Conservation (phyloP, 2,329 filamentous ascomycete genomes). For the Mollisiaceae sp. region DNA sequence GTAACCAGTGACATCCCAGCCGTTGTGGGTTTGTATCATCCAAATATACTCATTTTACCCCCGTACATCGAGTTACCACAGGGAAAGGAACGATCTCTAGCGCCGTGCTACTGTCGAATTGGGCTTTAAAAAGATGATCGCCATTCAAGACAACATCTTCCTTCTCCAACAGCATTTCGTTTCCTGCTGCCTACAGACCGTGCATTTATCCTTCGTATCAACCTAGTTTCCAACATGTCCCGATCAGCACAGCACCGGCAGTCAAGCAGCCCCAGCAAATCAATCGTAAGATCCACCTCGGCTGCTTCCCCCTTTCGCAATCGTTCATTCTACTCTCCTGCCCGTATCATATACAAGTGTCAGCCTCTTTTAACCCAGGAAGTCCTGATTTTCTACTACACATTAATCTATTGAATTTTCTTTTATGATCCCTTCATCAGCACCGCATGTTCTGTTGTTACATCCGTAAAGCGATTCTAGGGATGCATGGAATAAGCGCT, state of each 20-base stretch:
- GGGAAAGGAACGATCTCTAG: no score
- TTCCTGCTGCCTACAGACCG: neutral
- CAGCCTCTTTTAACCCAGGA: neutral
- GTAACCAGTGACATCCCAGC: no score
- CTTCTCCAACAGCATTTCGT: neutral
- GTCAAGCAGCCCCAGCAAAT: neutral
- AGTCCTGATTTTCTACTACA: neutral
- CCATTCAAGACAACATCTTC: neutral
- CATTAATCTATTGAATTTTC: neutral
- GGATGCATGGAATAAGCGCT: neutral
- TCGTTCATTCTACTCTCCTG: neutral
- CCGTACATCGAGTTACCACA: no score
- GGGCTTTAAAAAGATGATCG: no score
- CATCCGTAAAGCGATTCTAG: neutral
- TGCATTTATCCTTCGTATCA: slow-evolving; percentile 7
- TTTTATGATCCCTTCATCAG: neutral
- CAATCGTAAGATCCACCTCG: neutral
- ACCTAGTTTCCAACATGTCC: neutral
- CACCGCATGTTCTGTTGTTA: neutral
- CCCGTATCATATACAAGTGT: neutral
- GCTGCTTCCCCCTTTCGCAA: neutral
- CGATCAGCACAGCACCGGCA: neutral
- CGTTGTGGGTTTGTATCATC: no score
- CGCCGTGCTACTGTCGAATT: no score
- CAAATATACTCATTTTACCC: no score